Base-by-base conservation (phyloP, 371 early-diverging fungal species). In the Saksenaea oblongispora region DNA sequence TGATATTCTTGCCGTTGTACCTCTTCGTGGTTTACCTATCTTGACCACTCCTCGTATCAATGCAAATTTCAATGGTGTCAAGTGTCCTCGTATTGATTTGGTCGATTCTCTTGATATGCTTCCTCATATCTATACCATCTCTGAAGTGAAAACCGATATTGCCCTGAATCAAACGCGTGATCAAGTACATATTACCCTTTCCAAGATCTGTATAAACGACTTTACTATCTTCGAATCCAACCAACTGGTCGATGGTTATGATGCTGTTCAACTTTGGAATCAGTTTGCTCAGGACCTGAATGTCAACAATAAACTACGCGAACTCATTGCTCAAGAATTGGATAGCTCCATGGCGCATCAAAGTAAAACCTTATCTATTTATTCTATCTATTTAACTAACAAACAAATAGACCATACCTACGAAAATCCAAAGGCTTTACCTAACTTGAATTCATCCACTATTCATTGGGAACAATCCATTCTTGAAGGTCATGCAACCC, bases 401-500 rank as follows among this genome's bases (percentile, higher is more conserved):
- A 18, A 41, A 41, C 37, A 4, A 28, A 7, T 59, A 81, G 75
- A 72, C n/a, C 63, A 80, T 34, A 82, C 87, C 4, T 91, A 86
- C 67, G 74, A 74, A 55, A 67, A 82, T 62, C 83, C 80, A 42
- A 79, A 78, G 18, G 66, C 78, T 0, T 54, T 74, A 1, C 91
- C 87, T 14, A 71, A 67, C 26, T 67, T 88, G 17, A 47, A 65
- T 2, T 76, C 78, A 2, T 71, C 85, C 8, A 70, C 79, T 2
- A 70, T 88, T n/a, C 83, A 86, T 55, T 91, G 92, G 92, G 92
- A 91, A 62, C 89, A 89, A 66, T 75, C 83, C 39, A 79, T 91
- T 22, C 70, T 89, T 11, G 92, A 91, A 65, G 92, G 92, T 13
- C 91, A 91, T 60, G 87, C 89, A n/a, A 89, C 89, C 0, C 92